These are phyloP conservation scores for Halteria grandinella DNA, from an alignment of 73 alveolate genomes.

Conservation along the genomic window DNA sequence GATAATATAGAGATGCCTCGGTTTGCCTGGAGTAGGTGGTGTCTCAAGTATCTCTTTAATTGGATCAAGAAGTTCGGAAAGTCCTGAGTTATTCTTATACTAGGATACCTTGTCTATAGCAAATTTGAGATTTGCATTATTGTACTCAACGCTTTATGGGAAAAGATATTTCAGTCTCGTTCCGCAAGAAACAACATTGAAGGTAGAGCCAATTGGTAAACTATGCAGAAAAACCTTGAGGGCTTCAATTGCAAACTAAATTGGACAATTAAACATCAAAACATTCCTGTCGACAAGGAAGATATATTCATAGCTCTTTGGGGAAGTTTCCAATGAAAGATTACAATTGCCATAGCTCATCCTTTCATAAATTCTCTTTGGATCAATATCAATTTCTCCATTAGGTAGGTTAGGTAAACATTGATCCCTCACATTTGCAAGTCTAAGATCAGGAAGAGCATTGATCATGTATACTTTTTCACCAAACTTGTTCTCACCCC, in stretches of 20 bases:
- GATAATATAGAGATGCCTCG: slow-evolving; percentile 20
- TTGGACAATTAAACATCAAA: slow-evolving; percentile 28
- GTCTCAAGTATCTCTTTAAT: background rate
- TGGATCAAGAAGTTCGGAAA: slow-evolving; percentile 48
- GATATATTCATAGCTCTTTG: background rate
- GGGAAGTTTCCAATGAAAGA: background rate
- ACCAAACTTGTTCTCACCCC: background rate
- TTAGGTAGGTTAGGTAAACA: background rate
- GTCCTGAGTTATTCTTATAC: slow-evolving; percentile 58
- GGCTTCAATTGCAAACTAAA: slow-evolving; percentile 31
- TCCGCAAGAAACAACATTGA: slow-evolving; percentile 56
- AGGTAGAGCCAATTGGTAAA: slow-evolving; percentile 43
- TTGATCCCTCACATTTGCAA: background rate
- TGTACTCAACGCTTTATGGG: background rate
- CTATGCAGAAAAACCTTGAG: slow-evolving; percentile 28
- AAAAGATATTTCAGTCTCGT: background rate
- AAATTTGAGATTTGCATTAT: slow-evolving; percentile 1
- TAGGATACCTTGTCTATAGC: slow-evolving; percentile 1
- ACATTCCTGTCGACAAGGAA: slow-evolving; percentile 55
- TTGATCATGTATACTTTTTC: background rate
- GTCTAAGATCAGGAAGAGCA: slow-evolving; percentile 1
- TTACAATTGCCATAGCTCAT: background rate
- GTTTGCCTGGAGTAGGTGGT: background rate
- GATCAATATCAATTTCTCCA: background rate
- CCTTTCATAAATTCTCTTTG: background rate